These are phyloP conservation scores for Cladophialophora immunda DNA, from an alignment of 2,329 filamentous ascomycete species.

Conservation along the genomic window DNA sequence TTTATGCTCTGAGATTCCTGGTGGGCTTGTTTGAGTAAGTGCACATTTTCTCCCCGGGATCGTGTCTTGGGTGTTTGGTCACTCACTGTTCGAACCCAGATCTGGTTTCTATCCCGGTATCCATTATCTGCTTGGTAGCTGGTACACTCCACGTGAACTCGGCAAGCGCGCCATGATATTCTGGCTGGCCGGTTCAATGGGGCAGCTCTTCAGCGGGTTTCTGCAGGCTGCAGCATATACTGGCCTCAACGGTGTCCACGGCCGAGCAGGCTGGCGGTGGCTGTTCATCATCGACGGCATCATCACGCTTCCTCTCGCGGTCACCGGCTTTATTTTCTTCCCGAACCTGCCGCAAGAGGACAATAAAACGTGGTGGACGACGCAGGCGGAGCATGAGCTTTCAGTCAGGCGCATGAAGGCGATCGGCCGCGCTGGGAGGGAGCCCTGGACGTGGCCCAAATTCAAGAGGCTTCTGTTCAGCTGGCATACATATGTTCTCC, in stretches of 20 bases:
- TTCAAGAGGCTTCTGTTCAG: conserved; percentile 46
- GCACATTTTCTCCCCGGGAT: background rate
- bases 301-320: conserved; percentile 54
- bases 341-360: conserved; percentile 44
- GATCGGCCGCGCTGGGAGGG: conserved; percentile 49
- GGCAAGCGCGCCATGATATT: conserved; percentile 50
- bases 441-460: conserved; percentile 49
- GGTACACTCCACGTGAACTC: conserved; percentile 46
- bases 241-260: conserved; percentile 59
- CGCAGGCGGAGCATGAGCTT: conserved; percentile 40
- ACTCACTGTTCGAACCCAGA: conserved; percentile 18
- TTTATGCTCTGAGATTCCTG: conserved; percentile 36
- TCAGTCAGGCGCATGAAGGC: conserved; percentile 46
- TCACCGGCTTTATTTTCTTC: conserved; percentile 54
- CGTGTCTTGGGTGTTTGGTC: background rate
- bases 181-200: conserved; percentile 46
- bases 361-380: conserved; percentile 41
- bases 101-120: conserved; percentile 17
- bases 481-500: conserved; percentile 53
- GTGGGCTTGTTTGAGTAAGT: conserved; percentile 30
- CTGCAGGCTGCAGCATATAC: conserved; percentile 64
- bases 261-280: conserved; percentile 57
- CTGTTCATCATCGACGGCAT: conserved; percentile 51
- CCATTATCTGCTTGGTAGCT: conserved; percentile 20
- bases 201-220: conserved; percentile 65